These are phyloP conservation scores for Arthrobotrys conoides DNA, from an alignment of 2,329 filamentous ascomycete genomes.

Conservation along the genomic window DNA sequence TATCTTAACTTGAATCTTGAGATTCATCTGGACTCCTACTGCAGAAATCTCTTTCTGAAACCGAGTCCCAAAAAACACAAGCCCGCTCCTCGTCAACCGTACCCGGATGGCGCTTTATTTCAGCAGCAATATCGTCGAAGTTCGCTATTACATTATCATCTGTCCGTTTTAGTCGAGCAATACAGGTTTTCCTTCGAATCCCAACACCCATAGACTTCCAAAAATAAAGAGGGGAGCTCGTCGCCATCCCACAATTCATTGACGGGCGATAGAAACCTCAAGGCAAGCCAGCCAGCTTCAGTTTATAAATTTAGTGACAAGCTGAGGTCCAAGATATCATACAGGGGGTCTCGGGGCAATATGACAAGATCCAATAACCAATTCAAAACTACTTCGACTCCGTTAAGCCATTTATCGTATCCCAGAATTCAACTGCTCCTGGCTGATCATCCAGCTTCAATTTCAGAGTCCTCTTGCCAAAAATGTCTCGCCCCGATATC, in stretches of 20 bases:
- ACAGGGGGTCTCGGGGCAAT: too few species aligned
- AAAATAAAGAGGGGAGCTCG: neutral
- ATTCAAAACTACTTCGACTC: neutral
- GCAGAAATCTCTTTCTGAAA: neutral
- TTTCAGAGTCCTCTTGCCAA: neutral
- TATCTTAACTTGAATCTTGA: neutral
- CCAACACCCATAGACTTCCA: slow-evolving; percentile 4
- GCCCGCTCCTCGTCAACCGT: neutral
- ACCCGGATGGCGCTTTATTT: neutral
- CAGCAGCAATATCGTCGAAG: neutral
- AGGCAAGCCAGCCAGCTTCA: too few species aligned
- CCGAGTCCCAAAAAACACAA: neutral
- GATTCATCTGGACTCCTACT: neutral
- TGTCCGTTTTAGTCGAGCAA: neutral
- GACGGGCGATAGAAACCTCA: too few species aligned
- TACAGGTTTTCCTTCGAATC: neutral
- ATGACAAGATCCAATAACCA: too few species aligned
- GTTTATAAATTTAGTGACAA: too few species aligned
- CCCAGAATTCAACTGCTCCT: slow-evolving; percentile 13
- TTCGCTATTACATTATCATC: neutral
- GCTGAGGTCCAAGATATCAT: too few species aligned
- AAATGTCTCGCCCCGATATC: neutral
- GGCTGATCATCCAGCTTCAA: neutral
- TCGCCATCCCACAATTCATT: too few species aligned
- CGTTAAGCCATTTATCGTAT: neutral